These are phyloP conservation scores for Berkeleyomyces basicola DNA, from an alignment of 2,329 filamentous ascomycete genomes.

Conservation along the genomic window DNA sequence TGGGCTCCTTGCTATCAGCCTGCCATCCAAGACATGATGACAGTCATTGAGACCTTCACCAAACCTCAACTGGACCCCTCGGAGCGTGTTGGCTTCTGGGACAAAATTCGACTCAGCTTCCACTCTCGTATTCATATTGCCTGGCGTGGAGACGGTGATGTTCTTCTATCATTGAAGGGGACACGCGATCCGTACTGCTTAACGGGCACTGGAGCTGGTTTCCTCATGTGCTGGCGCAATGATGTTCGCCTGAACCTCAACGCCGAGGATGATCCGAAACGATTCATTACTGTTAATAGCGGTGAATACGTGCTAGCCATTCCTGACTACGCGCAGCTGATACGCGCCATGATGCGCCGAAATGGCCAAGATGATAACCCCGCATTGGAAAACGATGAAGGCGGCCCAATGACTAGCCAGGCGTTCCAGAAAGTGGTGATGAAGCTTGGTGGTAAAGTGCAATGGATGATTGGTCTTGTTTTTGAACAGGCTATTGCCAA, in stretches of 20 bases:
- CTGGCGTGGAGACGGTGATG: constrained; percentile 92
- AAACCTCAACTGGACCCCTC: constrained; percentile 90
- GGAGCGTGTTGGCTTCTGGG: constrained; percentile 93
- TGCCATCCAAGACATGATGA: constrained; percentile 99
- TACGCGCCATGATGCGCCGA: constrained; percentile 43
- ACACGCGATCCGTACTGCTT: constrained; percentile 85
- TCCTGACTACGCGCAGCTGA: constrained; percentile 82
- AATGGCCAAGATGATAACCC: constrained; percentile 32
- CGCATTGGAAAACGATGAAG: background rate
- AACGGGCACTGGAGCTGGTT: constrained; percentile 81
- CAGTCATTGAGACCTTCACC: constrained; percentile 92
- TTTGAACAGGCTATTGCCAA: constrained; percentile 72
- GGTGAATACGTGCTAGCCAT: constrained; percentile 89
- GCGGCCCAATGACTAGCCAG: constrained; percentile 25
- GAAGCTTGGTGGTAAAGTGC: constrained; percentile 93
- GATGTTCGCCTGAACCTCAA: constrained; percentile 81
- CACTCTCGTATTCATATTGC: constrained; percentile 78
- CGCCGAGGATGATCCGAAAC: constrained; percentile 69
- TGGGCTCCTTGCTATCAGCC: constrained; percentile 98
- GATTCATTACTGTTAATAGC: constrained; percentile 91
- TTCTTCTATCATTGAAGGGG: constrained; percentile 83
- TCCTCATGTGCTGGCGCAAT: constrained; percentile 97
- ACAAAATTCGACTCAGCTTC: constrained; percentile 88
- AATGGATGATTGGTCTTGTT: constrained; percentile 78
- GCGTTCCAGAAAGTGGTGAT: constrained; percentile 96